Evolutionary conservation across 2,329 filamentous ascomycete genomes (phyloP).

Genomic region (Botryotinia convoluta): DNA sequence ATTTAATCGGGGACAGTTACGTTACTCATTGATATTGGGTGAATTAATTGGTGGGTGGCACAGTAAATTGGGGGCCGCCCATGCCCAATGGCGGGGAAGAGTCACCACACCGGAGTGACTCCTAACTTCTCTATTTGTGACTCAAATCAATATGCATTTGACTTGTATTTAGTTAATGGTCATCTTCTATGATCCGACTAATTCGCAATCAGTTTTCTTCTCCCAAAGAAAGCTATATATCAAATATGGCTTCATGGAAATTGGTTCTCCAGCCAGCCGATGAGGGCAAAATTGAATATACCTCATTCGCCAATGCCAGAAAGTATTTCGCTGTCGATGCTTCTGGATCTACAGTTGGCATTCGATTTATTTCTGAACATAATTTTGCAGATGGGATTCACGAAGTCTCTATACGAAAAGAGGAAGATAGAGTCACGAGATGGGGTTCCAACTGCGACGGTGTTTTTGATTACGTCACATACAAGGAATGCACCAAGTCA

Average conservation of each 20-base stretch:
- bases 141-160: not conserved
- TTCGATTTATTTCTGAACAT: not conserved
- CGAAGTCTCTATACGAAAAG: not conserved
- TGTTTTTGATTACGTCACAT: not conserved
- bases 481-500: not conserved
- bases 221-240: not conserved
- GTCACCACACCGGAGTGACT: not conserved
- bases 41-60: not conserved
- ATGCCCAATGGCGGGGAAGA: not conserved
- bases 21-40: not conserved
- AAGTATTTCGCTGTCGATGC: not conserved
- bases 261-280: not conserved
- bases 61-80: not conserved
- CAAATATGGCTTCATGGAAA: constrained; percentile 8
- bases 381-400: not conserved
- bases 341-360: not conserved
- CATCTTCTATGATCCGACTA: not conserved
- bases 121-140: not conserved
- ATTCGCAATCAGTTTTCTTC: not conserved
- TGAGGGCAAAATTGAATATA: not conserved
- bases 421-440: constrained; percentile 2
- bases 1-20: not conserved
- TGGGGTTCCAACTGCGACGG: not conserved
- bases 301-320: not conserved
- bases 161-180: not conserved